Evolutionary conservation across 148 eudicot species (phyloP).

Genomic region (Rhododendron mucronatum): DNA sequence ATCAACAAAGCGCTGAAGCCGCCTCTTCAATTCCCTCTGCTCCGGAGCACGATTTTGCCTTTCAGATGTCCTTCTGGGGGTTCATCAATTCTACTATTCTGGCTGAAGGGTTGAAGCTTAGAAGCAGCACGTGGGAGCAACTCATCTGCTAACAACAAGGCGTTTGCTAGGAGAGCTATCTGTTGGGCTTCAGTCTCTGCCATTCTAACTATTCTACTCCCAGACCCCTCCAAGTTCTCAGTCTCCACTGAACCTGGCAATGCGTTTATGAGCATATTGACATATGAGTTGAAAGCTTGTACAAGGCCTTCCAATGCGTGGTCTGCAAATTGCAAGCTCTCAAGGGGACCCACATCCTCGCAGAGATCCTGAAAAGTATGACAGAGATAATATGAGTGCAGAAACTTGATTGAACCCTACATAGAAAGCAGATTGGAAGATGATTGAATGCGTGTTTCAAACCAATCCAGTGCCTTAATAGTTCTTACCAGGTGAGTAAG

Average conservation of each 20-base stretch:
- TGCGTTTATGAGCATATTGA: constrained; percentile 58
- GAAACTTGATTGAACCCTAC: background rate
- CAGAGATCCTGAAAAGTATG: constrained; percentile 53
- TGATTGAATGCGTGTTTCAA: background rate
- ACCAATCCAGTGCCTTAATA: background rate
- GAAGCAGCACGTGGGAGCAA: constrained; percentile 66
- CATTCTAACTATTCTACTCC: constrained; percentile 50
- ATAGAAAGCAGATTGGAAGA: constrained; percentile 5
- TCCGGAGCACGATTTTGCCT: constrained; percentile 52
- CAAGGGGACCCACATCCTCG: constrained; percentile 72
- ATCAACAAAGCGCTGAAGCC: constrained; percentile 69
- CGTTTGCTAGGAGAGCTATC: constrained; percentile 67
- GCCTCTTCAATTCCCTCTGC: constrained; percentile 74
- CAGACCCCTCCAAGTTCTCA: constrained; percentile 60
- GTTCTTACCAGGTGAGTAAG: background rate
- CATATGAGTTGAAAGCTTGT: constrained; percentile 60
- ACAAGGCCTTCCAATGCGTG: constrained; percentile 66
- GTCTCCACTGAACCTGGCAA: constrained; percentile 66
- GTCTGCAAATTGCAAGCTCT: constrained; percentile 46
- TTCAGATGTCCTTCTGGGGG: constrained; percentile 41
- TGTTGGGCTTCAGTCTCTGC: constrained; percentile 88
- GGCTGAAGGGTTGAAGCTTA: constrained; percentile 36
- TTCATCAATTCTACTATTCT: constrained; percentile 35
- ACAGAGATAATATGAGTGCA: background rate
- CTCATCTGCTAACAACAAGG: constrained; percentile 73